Conservation (phyloP, 176 grass and related monocot genomes). For the Cocos nucifera region DNA sequence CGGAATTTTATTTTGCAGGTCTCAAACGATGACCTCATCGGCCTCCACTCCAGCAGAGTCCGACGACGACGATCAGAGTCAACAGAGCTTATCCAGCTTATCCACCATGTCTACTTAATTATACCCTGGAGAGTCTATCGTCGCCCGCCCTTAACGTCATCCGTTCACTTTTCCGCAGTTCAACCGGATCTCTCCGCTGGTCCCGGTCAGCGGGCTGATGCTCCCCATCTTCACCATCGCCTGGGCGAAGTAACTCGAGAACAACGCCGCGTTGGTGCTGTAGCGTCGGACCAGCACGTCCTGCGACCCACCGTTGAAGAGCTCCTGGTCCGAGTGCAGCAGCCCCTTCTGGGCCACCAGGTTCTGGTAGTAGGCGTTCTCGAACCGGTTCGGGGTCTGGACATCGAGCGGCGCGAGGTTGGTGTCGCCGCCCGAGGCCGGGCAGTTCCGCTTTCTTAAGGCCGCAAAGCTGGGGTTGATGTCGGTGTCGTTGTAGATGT, state of each 20-base stretch:
- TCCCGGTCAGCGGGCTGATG: constrained; percentile 35
- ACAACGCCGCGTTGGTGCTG: constrained; percentile 22
- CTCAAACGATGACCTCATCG: no score
- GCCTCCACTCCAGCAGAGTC: no score
- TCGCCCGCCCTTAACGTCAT: no score
- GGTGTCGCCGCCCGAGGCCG: constrained; percentile 18
- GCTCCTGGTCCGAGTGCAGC: constrained; percentile 70
- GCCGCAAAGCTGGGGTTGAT: constrained; percentile 54
- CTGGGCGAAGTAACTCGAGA: constrained; percentile 40
- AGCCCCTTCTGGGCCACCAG: constrained; percentile 30
- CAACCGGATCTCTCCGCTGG: constrained; percentile 42
- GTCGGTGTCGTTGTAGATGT: constrained; percentile 42
- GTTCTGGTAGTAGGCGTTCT: constrained; percentile 36
- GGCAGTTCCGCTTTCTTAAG: constrained; percentile 25
- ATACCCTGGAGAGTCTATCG: no score
- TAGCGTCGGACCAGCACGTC: constrained; percentile 46
- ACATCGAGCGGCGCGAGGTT: constrained; percentile 44
- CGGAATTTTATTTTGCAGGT: no score
- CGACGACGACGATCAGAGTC: no score
- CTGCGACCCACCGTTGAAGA: constrained; percentile 50
- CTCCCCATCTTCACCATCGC: constrained; percentile 71
- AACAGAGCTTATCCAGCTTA: no score
- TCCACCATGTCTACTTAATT: no score
- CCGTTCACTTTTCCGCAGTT: constrained; percentile 45
- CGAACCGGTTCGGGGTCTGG: constrained; percentile 36